Base-by-base conservation (phyloP, 148 eudicot species). In the Chenopodium album region DNA sequence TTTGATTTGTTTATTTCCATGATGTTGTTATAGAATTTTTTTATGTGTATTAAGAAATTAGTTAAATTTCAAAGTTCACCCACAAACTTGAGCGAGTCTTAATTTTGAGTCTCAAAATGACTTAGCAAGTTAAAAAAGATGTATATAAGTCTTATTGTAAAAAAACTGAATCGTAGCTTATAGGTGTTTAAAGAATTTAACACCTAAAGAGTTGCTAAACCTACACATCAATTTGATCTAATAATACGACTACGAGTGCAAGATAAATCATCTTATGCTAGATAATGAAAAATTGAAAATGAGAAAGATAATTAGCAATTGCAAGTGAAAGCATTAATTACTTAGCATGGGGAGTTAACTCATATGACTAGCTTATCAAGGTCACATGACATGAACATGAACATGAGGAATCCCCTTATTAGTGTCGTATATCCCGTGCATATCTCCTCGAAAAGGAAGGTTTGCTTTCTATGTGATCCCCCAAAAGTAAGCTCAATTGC, bases 291-390 rank as follows among this genome's bases (percentile, higher is more conserved):
- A 4, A 19, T 14, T 56, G 31, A 31, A 7, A 12, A 4, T 65
- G 13, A 31, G 31, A 26, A 26, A 65, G 31, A 26, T n/a, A 23
- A 26, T n/a, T 65, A 26, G 68, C 29, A 20, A 65, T 23, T 23
- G 14, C 68, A 65, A 65, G 29, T 67, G 71, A 67, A 67, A 29
- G 71, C 71, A 67, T 67, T 67, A 67, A 29, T n/a, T 65, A 65
- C 0, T 23, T 9, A 65, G 54, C 3, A 8, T 11, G 71, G 14
- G 34, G 37, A 29, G 71, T 67, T 67, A 29, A 41, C 37, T 23
- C 69, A 26, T 65, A 65, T 28, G 69, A 65, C 69, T 23, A 23
- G 69, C 69, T 65, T 65, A 32, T 65, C 19, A 28, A 12, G 34
- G 31, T 9, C 54, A 50, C 54, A 50, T 67, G 31, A 67, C 37